Evolutionary conservation across 2,329 filamentous ascomycete species (phyloP).

Genomic region (Penicillium sp.): DNA sequence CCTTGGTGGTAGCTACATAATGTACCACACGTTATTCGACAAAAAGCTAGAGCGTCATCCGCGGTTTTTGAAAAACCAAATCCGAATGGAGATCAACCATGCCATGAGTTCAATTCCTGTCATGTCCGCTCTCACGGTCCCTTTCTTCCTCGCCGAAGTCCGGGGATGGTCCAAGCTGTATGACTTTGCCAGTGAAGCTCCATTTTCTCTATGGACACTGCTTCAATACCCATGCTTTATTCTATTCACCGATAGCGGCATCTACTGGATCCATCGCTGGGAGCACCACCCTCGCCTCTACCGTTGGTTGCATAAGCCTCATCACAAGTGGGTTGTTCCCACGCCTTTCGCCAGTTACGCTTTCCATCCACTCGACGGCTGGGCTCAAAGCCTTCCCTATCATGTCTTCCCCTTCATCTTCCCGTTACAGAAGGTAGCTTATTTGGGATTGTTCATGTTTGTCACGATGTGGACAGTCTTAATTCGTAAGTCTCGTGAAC

Average conservation of each 20-base stretch:
- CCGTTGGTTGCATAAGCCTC: slow-evolving; percentile 88
- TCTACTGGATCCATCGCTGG: slow-evolving; percentile 87
- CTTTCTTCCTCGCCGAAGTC: slow-evolving; percentile 79
- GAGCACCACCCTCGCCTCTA: slow-evolving; percentile 78
- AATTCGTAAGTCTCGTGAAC: slow-evolving; percentile 53
- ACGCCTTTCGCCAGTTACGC: slow-evolving; percentile 89
- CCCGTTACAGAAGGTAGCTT: slow-evolving; percentile 86
- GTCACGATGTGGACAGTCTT: slow-evolving; percentile 96
- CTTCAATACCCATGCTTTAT: slow-evolving; percentile 85
- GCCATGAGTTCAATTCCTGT: slow-evolving; percentile 70
- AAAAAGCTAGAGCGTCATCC: slow-evolving; percentile 83
- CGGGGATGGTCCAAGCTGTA: slow-evolving; percentile 84
- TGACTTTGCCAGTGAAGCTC: slow-evolving; percentile 69
- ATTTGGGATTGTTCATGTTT: slow-evolving; percentile 79
- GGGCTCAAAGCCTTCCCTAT: slow-evolving; percentile 81
- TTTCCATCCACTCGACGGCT: slow-evolving; percentile 92
- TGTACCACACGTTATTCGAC: slow-evolving; percentile 86
- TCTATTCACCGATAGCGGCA: slow-evolving; percentile 79
- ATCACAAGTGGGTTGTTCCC: slow-evolving; percentile 99
- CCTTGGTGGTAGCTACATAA: slow-evolving; percentile 76
- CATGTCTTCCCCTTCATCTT: slow-evolving; percentile 90
- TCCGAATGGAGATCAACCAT: slow-evolving; percentile 78
- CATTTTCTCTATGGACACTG: slow-evolving; percentile 71
- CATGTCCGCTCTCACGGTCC: slow-evolving; percentile 77
- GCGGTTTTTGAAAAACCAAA: slow-evolving; percentile 90